Percentiles rank a stretch among this genome's conserved stretches.
phyloP scores from a whole-genome alignment of 2,329 filamentous ascomycete species.

The Septoria linicola region DNA sequence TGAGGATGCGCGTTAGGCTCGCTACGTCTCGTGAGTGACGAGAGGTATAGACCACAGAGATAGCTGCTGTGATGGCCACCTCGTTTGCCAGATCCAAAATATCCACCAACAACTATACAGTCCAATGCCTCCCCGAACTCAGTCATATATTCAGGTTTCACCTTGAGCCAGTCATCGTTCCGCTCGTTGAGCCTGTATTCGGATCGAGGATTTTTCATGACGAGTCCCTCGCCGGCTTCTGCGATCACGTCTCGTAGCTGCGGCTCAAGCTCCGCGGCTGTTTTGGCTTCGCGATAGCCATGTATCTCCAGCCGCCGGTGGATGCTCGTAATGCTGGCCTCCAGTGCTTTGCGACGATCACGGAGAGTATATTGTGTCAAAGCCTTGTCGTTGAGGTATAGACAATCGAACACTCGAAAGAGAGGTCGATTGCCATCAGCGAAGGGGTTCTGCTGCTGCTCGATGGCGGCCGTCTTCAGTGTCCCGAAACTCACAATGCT shows the following conservation, averaged over 20 bases:
- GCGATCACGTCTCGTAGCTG: constrained; percentile 79
- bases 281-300: constrained; percentile 63
- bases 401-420: constrained; percentile 84
- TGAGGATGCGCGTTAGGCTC: constrained; percentile 53
- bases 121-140: constrained; percentile 94
- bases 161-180: constrained; percentile 96
- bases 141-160: constrained; percentile 97
- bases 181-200: constrained; percentile 83
- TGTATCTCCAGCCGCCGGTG: constrained; percentile 82
- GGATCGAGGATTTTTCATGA: constrained; percentile 89
- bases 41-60: constrained; percentile 68
- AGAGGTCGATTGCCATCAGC: constrained; percentile 68
- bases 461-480: constrained; percentile 83
- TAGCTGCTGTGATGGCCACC: constrained; percentile 84
- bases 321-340: constrained; percentile 66
- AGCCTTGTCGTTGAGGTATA: constrained; percentile 79
- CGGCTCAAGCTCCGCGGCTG: constrained; percentile 72
- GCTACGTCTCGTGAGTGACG: background rate
- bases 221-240: constrained; percentile 82
- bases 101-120: constrained; percentile 84
- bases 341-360: constrained; percentile 74
- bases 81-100: constrained; percentile 82
- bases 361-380: constrained; percentile 79
- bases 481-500: constrained; percentile 87
- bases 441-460: constrained; percentile 72